Evolutionary conservation across 73 alveolate species (phyloP).

Genomic region (Paramecium caudatum): DNA sequence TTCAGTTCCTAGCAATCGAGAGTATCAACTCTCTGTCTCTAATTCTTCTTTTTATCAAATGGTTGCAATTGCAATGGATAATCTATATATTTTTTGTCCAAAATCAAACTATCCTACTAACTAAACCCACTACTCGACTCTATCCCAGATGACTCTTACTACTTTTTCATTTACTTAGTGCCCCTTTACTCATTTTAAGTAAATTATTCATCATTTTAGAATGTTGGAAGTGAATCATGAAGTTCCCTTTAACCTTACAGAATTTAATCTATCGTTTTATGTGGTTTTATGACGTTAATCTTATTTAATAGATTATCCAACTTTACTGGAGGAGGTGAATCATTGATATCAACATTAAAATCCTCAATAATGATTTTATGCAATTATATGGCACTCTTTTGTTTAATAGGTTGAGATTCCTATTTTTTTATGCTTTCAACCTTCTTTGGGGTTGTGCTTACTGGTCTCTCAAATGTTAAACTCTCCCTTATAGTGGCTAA

Average conservation of each 20-base stretch:
- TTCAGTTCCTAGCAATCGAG: too few relatives aligned
- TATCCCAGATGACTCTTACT: conserved; percentile 26
- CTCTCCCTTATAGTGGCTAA: conserved; percentile 35
- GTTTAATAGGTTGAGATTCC: not conserved
- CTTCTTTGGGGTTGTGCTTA: not conserved
- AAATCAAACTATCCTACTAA: conserved; percentile 28
- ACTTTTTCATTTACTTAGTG: too few relatives aligned
- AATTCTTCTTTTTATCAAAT: conserved; percentile 27
- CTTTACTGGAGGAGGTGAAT: not conserved
- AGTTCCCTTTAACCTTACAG: not conserved
- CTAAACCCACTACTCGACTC: conserved; percentile 11
- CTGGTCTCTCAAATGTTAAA: conserved; percentile 6
- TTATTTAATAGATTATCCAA: not conserved
- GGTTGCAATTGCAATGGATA: conserved; percentile 2
- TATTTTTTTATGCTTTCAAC: not conserved
- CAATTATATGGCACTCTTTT: not conserved
- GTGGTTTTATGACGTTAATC: conserved; percentile 15
- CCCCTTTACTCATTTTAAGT: conserved; percentile 22
- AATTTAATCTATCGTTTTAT: not conserved
- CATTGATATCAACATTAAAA: too few relatives aligned
- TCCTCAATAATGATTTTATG: not conserved
- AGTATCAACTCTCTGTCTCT: too few relatives aligned
- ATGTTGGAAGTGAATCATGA: conserved; percentile 14
- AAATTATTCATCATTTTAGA: conserved; percentile 11
- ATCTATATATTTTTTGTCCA: not conserved